These are phyloP conservation scores for Pseudocercospora vitis DNA, from an alignment of 2,329 filamentous ascomycete genomes.

Conservation along the genomic window DNA sequence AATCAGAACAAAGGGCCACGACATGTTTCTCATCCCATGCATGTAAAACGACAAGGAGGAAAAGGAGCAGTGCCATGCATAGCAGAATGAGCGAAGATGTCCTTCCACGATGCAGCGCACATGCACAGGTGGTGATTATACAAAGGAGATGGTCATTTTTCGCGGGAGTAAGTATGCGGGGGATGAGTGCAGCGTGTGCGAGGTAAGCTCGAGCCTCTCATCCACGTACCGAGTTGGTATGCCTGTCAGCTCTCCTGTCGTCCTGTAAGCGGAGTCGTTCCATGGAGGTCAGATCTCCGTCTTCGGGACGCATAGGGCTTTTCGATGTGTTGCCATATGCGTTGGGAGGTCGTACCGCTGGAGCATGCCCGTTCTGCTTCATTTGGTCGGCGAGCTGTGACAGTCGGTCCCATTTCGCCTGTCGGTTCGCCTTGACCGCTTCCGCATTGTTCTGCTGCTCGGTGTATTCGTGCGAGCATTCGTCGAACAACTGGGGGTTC, in stretches of 20 bases:
- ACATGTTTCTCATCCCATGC: constrained; percentile 19
- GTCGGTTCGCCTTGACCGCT: constrained; percentile 76
- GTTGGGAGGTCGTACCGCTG: constrained; percentile 30
- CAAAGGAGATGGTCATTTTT: constrained; percentile 22
- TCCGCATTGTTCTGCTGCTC: constrained; percentile 91
- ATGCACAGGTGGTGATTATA: constrained; percentile 12
- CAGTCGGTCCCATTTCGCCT: constrained; percentile 86
- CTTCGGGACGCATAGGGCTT: constrained; percentile 58
- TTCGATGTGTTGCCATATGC: constrained; percentile 40
- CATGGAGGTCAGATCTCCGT: constrained; percentile 75
- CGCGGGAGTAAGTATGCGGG: constrained; percentile 21
- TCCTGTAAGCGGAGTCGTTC: constrained; percentile 91
- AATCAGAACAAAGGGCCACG: constrained; percentile 27
- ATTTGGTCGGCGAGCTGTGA: constrained; percentile 69
- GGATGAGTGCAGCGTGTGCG: constrained; percentile 22
- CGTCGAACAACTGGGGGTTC: constrained; percentile 95
- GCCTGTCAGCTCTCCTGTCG: constrained; percentile 55
- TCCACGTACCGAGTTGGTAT: constrained; percentile 41
- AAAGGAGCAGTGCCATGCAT: constrained; percentile 18
- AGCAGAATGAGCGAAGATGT: constrained; percentile 10
- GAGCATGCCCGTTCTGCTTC: constrained; percentile 34
- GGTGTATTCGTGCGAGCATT: constrained; percentile 97
- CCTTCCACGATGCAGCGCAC: constrained; percentile 2
- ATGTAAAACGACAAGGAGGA: constrained; percentile 10
- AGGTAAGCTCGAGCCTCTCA: constrained; percentile 27